A percentile compares a stretch with the other conserved stretches of the same genome.
Evolutionary conservation across 148 eudicot species (phyloP).

Genomic region (Nepenthes mirabilis): DNA sequence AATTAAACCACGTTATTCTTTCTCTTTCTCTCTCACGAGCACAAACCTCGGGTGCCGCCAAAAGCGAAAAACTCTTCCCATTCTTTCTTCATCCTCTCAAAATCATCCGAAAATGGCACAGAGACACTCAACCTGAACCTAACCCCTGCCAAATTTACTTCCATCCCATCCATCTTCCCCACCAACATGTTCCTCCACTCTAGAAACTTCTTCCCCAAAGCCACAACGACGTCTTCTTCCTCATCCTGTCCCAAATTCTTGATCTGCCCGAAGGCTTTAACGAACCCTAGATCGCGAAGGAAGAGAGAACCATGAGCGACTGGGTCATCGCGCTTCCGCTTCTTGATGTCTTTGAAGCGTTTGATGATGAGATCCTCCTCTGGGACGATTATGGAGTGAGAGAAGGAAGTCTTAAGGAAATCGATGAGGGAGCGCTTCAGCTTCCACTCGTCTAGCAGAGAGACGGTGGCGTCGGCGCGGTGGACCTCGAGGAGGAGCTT

Average conservation of each 20-base stretch:
- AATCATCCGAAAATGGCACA: conserved; percentile 53
- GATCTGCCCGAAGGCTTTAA: conserved; percentile 8
- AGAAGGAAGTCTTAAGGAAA: conserved; percentile 35
- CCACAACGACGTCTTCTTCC: conserved; percentile 7
- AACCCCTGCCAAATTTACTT: conserved; percentile 58
- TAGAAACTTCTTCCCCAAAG: conserved; percentile 31
- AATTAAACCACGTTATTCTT: not conserved
- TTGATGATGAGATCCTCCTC: conserved; percentile 32
- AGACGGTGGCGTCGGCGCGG: conserved; percentile 46
- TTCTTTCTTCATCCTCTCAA: conserved; percentile 43
- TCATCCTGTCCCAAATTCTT: not conserved
- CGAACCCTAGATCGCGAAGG: conserved; percentile 48
- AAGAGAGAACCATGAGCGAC: conserved; percentile 45
- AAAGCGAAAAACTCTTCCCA: conserved; percentile 66
- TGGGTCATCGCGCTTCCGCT: conserved; percentile 59
- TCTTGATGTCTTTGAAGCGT: conserved; percentile 47
- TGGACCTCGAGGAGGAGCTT: conserved; percentile 45
- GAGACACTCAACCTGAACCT: conserved; percentile 46
- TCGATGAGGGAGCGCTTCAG: conserved; percentile 52
- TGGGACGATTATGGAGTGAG: conserved; percentile 21
- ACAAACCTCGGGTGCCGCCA: conserved; percentile 41
- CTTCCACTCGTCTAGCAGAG: conserved; percentile 62
- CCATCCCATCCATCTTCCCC: conserved; percentile 69
- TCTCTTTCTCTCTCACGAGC: not conserved
- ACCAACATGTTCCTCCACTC: conserved; percentile 54